phyloP scores from a whole-genome alignment of 176 grass and related monocot species.

The Luzula sylvatica region DNA sequence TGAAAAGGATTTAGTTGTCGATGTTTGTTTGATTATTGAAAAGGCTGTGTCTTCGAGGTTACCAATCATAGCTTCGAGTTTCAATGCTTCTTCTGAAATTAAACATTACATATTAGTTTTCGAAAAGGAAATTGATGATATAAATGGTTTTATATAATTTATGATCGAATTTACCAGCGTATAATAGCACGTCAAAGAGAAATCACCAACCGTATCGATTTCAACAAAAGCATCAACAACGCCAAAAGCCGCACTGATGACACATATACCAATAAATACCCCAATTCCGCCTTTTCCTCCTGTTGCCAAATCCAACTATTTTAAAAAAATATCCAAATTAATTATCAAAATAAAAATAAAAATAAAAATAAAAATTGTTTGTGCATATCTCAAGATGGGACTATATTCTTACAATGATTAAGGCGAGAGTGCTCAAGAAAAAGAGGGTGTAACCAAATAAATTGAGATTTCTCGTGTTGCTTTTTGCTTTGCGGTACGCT shows the following conservation, averaged over 20 bases:
- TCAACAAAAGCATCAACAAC: constrained; percentile 52
- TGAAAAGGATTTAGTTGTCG: constrained; percentile 35
- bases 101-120: neutral
- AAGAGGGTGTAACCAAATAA: constrained; percentile 47
- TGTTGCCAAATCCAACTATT: constrained; percentile 49
- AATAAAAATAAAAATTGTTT: neutral
- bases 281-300: constrained; percentile 45
- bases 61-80: constrained; percentile 85
- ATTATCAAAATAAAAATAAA: neutral
- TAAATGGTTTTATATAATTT: no score
- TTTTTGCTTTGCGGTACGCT: constrained; percentile 46
- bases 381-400: constrained; percentile 3
- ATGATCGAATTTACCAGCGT: no score
- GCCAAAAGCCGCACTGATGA: constrained; percentile 41
- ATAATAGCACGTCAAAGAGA: constrained; percentile 67
- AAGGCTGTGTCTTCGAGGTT: no score
- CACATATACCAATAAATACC: constrained; percentile 37
- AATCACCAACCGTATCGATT: constrained; percentile 57
- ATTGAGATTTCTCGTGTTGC: constrained; percentile 55
- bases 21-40: no score
- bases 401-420: constrained; percentile 31
- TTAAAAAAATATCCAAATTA: neutral
- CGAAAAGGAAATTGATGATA: no score
- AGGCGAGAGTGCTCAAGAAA: constrained; percentile 48
- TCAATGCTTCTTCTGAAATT: constrained; percentile 77